These are phyloP conservation scores for Kokia cookei DNA, from an alignment of 441 rosid genomes.

Conservation along the genomic window DNA sequence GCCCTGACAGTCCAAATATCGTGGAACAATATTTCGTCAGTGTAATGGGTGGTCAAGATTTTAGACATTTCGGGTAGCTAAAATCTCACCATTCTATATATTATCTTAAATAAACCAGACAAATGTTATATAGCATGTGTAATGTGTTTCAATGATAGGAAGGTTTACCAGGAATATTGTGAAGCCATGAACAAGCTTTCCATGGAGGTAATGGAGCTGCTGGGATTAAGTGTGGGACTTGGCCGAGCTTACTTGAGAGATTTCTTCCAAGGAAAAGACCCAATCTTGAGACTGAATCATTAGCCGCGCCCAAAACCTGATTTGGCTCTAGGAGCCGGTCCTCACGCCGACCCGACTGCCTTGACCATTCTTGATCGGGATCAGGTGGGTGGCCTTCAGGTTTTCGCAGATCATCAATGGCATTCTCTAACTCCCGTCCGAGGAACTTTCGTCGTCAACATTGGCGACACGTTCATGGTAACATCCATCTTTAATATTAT, in stretches of 20 bases:
- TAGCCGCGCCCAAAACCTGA: conserved; percentile 51
- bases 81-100: background rate
- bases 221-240: conserved; percentile 44
- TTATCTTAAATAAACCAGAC: no score
- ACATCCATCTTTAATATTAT: background rate
- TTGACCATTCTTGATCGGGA: conserved; percentile 60
- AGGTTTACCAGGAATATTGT: conserved; percentile 45
- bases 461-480: conserved; percentile 67
- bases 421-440: conserved; percentile 36
- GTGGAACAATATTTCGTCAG: conserved; percentile 32
- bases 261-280: conserved; percentile 41
- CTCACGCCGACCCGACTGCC: conserved; percentile 60
- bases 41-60: conserved; percentile 48
- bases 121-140: no score
- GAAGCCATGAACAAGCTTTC: conserved; percentile 41
- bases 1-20: conserved; percentile 12
- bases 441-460: conserved; percentile 44
- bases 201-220: conserved; percentile 40
- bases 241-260: conserved; percentile 28
- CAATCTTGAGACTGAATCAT: conserved; percentile 46
- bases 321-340: conserved; percentile 52
- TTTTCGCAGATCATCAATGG: conserved; percentile 43
- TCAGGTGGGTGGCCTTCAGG: conserved; percentile 56
- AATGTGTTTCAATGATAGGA: background rate
- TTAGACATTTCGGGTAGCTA: conserved; percentile 38